Conservation (phyloP, 257 asterid genomes). For the Nicotiana sylvestris region DNA sequence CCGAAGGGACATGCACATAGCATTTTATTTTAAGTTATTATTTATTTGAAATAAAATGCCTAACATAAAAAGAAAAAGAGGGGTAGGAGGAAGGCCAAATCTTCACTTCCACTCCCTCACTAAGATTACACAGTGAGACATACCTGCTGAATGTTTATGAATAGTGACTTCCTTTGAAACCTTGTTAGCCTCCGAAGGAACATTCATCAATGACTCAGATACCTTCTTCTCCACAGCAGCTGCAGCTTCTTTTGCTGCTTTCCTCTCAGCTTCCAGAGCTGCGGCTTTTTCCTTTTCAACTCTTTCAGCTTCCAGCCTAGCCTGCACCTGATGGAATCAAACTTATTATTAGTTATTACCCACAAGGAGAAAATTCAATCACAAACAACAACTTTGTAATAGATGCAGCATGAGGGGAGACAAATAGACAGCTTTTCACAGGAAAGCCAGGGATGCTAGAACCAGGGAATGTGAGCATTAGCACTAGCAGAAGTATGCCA, state of each 20-base stretch:
- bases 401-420: background rate
- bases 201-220: conserved; percentile 26
- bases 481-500: background rate
- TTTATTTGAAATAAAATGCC: background rate
- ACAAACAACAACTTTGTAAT: background rate
- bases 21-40: background rate
- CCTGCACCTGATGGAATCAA: conserved; percentile 45
- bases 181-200: conserved; percentile 24
- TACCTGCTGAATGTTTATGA: conserved; percentile 47
- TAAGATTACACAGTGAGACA: background rate
- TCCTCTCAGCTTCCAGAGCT: conserved; percentile 56
- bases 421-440: background rate
- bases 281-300: conserved; percentile 55
- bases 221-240: conserved; percentile 49
- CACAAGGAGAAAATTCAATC: background rate
- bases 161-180: conserved; percentile 24
- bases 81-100: background rate
- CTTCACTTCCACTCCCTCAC: background rate
- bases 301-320: conserved; percentile 60
- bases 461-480: background rate
- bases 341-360: conserved; percentile 5
- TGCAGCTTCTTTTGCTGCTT: conserved; percentile 64
- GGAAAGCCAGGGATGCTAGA: background rate
- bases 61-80: background rate
- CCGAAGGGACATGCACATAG: no score